Base-by-base conservation (phyloP, 1,284 basidiomycete species). In the Marasmius oreades region DNA sequence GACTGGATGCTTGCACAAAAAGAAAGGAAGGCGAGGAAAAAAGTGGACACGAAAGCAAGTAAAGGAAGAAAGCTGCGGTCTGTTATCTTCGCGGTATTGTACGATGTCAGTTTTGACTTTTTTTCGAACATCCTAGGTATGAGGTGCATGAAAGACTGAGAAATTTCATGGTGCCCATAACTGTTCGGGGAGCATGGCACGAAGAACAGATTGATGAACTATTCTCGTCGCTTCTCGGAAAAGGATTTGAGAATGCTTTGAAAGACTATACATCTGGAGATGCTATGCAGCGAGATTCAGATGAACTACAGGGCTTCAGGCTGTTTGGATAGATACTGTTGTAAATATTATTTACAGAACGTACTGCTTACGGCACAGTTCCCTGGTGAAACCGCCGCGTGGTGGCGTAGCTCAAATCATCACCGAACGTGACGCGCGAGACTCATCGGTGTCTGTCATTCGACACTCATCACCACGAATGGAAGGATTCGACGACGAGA, bases 141-240 rank as follows among this genome's bases (percentile, higher is more conserved):
- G 90, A 95, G 59, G 86, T 92, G 1, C 95, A 97, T 67, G 92
- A 96, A 66, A 97, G 96, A 73, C 74, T 95, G 42, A 90, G 92
- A 67, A 93, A 94, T 69, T 96, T 96, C 67, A 95, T 95, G 87
- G 91, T 94, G 1, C 94, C 95, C 10, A 84, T 95, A 4, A 82
- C 85, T 5, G 75, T 82, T 1, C 66, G 73, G 45, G 79, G 79
- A 23, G 72, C 74, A 55, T 98, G 95, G 95, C 91, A 94, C 61
- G 93, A 96, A 61, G 92, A 93, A 66, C 94, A 97, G 74, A 83
- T 93, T 58, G 94, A 97, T 67, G 94, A 97, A 68, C 71, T 97
- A 52, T 97, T 98, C 70, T 79, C 85, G 36, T 92, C 89, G 24
- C 70, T 98, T 52, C 77, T 98, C 31, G 93, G 93, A 2, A 82